phyloP scores from a whole-genome alignment of 805 yeast genomes.

The Candida sakaeoensis region DNA sequence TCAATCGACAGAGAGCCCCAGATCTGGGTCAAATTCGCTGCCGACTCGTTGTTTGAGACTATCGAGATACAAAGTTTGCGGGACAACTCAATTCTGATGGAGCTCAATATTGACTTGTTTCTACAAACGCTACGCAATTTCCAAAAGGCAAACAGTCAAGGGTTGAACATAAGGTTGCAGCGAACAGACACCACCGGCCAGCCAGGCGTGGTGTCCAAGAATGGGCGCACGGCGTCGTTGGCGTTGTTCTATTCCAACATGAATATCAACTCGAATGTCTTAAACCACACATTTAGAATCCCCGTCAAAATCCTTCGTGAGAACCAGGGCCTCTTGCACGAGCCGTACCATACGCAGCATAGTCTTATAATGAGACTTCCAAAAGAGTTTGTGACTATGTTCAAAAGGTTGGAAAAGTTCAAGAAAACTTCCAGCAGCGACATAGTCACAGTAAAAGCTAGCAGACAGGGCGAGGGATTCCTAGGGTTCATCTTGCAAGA shows the following conservation, averaged over 20 bases:
- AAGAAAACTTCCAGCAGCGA: conserved; percentile 37
- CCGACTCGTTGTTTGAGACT: conserved; percentile 42
- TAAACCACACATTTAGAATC: conserved; percentile 64
- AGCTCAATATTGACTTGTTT: conserved; percentile 59
- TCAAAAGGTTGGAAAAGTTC: conserved; percentile 66
- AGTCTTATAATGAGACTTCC: conserved; percentile 54
- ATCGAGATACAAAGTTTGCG: conserved; percentile 50
- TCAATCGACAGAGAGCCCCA: conserved; percentile 55
- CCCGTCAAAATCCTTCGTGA: conserved; percentile 63
- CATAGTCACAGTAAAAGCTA: conserved; percentile 46
- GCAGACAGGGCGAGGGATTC: conserved; percentile 42
- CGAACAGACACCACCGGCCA: conserved; percentile 30
- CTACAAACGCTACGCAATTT: conserved; percentile 54
- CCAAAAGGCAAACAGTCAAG: conserved; percentile 50
- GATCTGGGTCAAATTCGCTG: conserved; percentile 59
- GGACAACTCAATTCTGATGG: conserved; percentile 55
- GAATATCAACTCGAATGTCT: conserved; percentile 37
- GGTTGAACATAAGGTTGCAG: conserved; percentile 50
- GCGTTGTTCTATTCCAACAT: conserved; percentile 53
- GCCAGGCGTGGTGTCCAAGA: conserved; percentile 18
- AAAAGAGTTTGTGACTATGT: conserved; percentile 46
- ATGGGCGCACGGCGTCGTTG: conserved; percentile 47
- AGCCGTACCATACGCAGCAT: conserved; percentile 58
- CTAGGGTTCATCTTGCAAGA: conserved; percentile 52
- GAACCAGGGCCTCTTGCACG: conserved; percentile 49